A percentile compares a stretch with the other conserved stretches of the same genome.
Conservation (phyloP, 495 filamentous ascomycete species). For the Neurospora sublineolata region DNA sequence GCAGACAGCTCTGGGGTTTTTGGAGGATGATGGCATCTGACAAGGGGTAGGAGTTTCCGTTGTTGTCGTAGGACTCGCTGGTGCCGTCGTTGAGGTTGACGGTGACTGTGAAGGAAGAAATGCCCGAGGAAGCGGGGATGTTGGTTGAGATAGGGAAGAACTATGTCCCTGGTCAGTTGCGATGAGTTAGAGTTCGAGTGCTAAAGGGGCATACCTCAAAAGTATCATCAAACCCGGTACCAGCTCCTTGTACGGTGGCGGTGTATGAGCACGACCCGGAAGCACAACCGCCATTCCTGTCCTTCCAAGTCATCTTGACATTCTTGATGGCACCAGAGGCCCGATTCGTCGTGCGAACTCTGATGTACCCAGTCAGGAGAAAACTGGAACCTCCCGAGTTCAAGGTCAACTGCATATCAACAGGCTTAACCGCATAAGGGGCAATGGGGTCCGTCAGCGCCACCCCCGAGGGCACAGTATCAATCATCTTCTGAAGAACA, state of each 20-base stretch:
- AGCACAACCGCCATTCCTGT: conserved; percentile 88
- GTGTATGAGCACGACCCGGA: conserved; percentile 36
- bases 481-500: conserved; percentile 49
- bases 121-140: conserved; percentile 28
- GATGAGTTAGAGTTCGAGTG: neutral
- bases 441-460: conserved; percentile 40
- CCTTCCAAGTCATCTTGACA: conserved; percentile 74
- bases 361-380: conserved; percentile 30
- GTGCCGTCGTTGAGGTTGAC: conserved; percentile 32
- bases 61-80: conserved; percentile 32
- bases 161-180: conserved; percentile 12
- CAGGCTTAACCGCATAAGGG: conserved; percentile 50
- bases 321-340: conserved; percentile 21
- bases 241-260: conserved; percentile 33
- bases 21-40: conserved; percentile 34
- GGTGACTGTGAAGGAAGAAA: conserved; percentile 35
- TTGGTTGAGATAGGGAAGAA: conserved; percentile 34
- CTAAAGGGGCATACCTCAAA: conserved; percentile 32
- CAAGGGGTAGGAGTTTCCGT: conserved; percentile 34
- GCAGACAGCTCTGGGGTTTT: conserved; percentile 35
- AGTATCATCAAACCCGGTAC: conserved; percentile 46
- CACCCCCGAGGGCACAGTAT: conserved; percentile 42
- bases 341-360: conserved; percentile 30
- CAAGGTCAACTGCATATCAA: conserved; percentile 35
- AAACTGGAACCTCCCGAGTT: conserved; percentile 25